Base-by-base conservation (phyloP, 306 rosid genomes). In the Calophaca sinica region DNA sequence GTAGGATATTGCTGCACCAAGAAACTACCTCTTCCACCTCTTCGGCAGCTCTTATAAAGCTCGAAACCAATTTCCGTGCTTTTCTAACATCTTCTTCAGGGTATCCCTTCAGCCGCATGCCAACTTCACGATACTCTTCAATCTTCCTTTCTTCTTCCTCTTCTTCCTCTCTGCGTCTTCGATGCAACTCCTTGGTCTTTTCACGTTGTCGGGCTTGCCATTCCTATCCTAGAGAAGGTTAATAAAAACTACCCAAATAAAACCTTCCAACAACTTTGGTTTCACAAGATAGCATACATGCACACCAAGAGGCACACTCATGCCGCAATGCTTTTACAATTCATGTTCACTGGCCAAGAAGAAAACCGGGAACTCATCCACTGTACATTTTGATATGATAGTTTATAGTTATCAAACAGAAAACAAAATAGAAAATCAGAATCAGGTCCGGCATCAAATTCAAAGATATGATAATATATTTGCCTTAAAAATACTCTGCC, bases 21-120 rank as follows among this genome's bases (percentile, higher is more conserved):
- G 61, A 49, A 62, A 70, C 73, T 83, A 91, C 98, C 96, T 90
- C 91, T 86, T 94, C 98, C 69, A 94, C 96, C 87, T 94, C 97
- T 72, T 94, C 98, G 33, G 86, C 90, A 9, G 97, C 86, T 80
- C 81, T 86, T 52, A 94, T 80, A 14, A 94, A 87, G 87, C 89
- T 91, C 0, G 98, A 80, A 82, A 94, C 87, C 80, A 94, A 76
- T 77, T 62, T 88, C 50, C 96, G 78, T 14, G 98, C 98, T 52
- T 88, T 87, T 59, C 64, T 77, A 35, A 91, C 83, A 70, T 94
- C 97, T 82, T 94, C 93, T 82, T 91, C 86, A 0, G 93, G 97
- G 82, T 86, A 94, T n/a, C 74, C 97, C 70, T 87, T 91, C 79
- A 91, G 48, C 33, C 97, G 89, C 87, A 79, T 59, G 42, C 93